A percentile compares a stretch with the other conserved stretches of the same genome.
Evolutionary conservation across 257 asterid genomes (phyloP).

Genomic region (Solanum pimpinellifolium): DNA sequence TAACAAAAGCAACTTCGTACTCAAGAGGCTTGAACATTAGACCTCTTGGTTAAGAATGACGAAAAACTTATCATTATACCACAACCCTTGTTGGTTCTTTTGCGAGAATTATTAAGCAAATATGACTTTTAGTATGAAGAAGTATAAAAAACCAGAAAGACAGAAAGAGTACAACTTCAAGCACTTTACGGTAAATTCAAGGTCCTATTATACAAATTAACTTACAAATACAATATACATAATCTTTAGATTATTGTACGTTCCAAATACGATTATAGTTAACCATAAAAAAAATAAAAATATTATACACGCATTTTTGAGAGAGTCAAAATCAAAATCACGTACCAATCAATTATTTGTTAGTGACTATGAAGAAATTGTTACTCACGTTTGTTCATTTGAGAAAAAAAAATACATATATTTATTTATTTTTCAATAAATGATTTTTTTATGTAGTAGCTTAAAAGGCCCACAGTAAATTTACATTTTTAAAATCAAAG

Average conservation of each 20-base stretch:
- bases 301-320: neutral
- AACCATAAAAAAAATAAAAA: no score
- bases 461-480: neutral
- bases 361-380: neutral
- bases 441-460: neutral
- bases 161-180: neutral
- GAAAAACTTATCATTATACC: no score
- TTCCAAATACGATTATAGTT: neutral
- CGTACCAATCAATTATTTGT: neutral
- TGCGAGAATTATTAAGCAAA: no score
- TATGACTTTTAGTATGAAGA: fast-evolving
- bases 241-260: neutral
- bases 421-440: no score
- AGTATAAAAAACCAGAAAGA: no score
- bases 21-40: no score
- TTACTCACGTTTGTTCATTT: neutral
- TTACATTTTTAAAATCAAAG: no score
- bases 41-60: no score
- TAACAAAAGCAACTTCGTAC: no score
- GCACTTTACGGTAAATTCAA: no score
- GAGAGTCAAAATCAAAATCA: neutral
- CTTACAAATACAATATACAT: no score
- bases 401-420: no score
- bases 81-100: neutral
- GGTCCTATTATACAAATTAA: neutral